A percentile compares a stretch with the other conserved stretches of the same genome.
Evolutionary conservation across 1,284 basidiomycete genomes (phyloP).

Genomic region (Pseudomicrostroma phylloplanum): DNA sequence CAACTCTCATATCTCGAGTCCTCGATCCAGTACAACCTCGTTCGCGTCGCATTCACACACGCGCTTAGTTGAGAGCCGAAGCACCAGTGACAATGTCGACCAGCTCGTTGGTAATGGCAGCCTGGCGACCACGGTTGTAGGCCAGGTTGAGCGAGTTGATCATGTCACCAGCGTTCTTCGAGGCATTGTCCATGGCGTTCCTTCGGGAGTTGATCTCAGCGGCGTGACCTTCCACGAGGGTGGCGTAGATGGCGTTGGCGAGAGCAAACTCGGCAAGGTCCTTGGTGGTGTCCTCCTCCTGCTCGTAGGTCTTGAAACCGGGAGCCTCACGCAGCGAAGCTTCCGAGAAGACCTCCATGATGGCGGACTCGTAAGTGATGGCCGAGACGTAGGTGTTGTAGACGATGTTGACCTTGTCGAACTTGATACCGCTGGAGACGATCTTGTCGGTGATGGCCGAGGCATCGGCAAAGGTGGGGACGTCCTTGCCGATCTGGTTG

Average conservation of each 20-base stretch:
- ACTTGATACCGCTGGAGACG: constrained; percentile 74
- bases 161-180: constrained; percentile 75
- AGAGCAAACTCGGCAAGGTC: constrained; percentile 93
- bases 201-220: constrained; percentile 76
- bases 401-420: constrained; percentile 77
- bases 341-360: constrained; percentile 61
- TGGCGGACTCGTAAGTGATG: constrained; percentile 78
- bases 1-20: no score
- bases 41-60: no score
- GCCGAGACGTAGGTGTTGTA: constrained; percentile 96
- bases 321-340: constrained; percentile 58
- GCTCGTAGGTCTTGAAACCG: constrained; percentile 47
- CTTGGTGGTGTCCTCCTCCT: constrained; percentile 67
- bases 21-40: no score
- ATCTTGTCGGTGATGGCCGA: constrained; percentile 89
- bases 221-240: constrained; percentile 90
- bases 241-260: constrained; percentile 91
- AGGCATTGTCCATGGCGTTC: constrained; percentile 99
- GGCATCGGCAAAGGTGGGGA: constrained; percentile 95
- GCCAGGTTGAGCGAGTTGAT: constrained; percentile 48
- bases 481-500: constrained; percentile 94
- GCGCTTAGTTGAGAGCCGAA: constrained; percentile 49
- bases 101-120: constrained; percentile 90
- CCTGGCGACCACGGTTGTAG: constrained; percentile 97
- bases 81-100: constrained; percentile 89